phyloP scores from a whole-genome alignment of 2,329 filamentous ascomycete species.

The Boeremia lycopersici region DNA sequence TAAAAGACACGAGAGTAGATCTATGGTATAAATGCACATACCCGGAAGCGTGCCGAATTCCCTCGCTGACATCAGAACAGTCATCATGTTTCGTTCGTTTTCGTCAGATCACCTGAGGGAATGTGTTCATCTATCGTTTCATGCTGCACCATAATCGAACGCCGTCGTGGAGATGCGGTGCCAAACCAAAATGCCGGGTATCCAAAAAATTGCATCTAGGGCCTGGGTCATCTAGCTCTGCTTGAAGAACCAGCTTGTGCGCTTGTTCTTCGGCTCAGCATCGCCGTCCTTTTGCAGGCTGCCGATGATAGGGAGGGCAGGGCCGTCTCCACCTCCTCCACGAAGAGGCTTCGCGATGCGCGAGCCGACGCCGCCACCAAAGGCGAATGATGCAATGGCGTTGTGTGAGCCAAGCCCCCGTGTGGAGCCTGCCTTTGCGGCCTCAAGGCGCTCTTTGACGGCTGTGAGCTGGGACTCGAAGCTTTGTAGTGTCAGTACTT shows the following conservation, averaged over 20 bases:
- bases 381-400: conserved; percentile 68
- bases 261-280: conserved; percentile 62
- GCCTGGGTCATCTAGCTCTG: conserved; percentile 47
- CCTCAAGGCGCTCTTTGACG: conserved; percentile 96
- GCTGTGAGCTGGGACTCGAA: conserved; percentile 97
- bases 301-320: conserved; percentile 51
- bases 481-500: conserved; percentile 56
- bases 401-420: conserved; percentile 74
- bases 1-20: conserved; percentile 11
- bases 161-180: conserved; percentile 16
- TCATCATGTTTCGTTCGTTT: conserved; percentile 1
- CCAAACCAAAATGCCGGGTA: conserved; percentile 19
- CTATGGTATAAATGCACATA: conserved; percentile 12
- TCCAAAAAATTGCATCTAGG: conserved; percentile 11
- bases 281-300: conserved; percentile 57
- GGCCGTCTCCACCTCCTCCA: conserved; percentile 55
- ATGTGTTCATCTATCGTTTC: conserved; percentile 6
- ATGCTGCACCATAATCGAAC: conserved; percentile 11
- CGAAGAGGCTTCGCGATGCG: conserved; percentile 70
- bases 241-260: conserved; percentile 77
- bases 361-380: conserved; percentile 57
- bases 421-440: conserved; percentile 89
- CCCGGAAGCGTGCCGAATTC: not conserved
- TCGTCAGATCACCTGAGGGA: not conserved
- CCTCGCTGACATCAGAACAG: not conserved